A percentile compares a stretch with the other conserved stretches of the same genome.
Evolutionary conservation across 1,284 basidiomycete genomes (phyloP).

Genomic region (Caloboletus inedulis): DNA sequence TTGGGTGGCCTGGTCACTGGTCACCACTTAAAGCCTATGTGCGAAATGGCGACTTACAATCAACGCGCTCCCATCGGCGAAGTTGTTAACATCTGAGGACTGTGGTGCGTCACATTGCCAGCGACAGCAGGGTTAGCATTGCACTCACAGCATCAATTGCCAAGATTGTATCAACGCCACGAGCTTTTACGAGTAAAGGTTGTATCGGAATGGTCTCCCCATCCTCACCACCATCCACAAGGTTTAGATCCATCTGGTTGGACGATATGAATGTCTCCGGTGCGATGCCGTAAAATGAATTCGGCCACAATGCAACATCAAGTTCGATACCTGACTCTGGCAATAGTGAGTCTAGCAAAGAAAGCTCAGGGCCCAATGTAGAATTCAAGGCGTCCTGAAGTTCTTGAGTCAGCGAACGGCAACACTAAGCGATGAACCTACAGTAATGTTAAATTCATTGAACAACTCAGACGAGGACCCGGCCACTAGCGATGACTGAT

Average conservation of each 20-base stretch:
- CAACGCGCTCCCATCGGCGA: slow-evolving; percentile 39
- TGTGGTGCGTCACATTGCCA: slow-evolving; percentile 11
- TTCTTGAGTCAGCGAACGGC: not conserved
- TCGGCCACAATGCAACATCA: slow-evolving; percentile 34
- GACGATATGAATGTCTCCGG: slow-evolving; percentile 38
- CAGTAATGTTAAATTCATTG: slow-evolving; percentile 34
- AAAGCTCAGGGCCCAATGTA: slow-evolving; percentile 24
- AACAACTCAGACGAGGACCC: slow-evolving; percentile 45
- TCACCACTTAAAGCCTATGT: not conserved
- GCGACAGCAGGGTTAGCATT: not conserved
- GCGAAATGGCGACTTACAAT: slow-evolving; percentile 34
- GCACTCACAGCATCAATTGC: slow-evolving; percentile 46
- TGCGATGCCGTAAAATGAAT: slow-evolving; percentile 43
- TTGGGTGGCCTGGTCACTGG: slow-evolving; percentile 35
- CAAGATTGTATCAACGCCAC: slow-evolving; percentile 50
- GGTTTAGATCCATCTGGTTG: slow-evolving; percentile 31
- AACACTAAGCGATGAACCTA: slow-evolving; percentile 16
- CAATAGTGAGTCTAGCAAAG: slow-evolving; percentile 25
- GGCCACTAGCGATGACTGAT: slow-evolving; percentile 42
- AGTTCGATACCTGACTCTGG: slow-evolving; percentile 28
- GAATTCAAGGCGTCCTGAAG: slow-evolving; percentile 19
- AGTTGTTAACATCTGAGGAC: slow-evolving; percentile 33
- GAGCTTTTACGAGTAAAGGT: slow-evolving; percentile 51
- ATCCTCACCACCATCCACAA: slow-evolving; percentile 44
- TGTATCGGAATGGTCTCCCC: slow-evolving; percentile 49